These are phyloP conservation scores for Pseudonectria buxi DNA, from an alignment of 2,329 filamentous ascomycete species.

Conservation along the genomic window DNA sequence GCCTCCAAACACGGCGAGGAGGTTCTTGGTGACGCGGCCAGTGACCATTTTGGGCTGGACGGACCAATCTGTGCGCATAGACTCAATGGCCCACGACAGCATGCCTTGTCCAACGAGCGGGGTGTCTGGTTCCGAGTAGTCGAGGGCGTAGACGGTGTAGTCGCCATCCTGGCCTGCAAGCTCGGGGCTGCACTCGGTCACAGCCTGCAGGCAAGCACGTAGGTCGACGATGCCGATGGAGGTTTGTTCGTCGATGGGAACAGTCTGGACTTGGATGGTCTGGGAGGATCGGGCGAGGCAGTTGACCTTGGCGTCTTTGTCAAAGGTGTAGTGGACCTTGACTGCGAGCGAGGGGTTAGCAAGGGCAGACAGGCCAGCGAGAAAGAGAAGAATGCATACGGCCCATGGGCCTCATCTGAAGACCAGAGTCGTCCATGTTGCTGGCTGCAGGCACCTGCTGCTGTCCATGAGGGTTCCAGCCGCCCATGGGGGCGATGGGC, in stretches of 20 bases:
- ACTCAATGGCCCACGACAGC: slow-evolving; percentile 72
- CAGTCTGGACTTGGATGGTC: slow-evolving; percentile 70
- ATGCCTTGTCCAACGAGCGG: slow-evolving; percentile 94
- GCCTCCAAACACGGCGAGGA: slow-evolving; percentile 75
- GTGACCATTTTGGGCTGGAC: slow-evolving; percentile 67
- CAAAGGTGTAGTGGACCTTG: slow-evolving; percentile 95
- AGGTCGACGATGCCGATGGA: slow-evolving; percentile 85
- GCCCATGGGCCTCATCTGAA: slow-evolving; percentile 59
- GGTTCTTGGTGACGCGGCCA: slow-evolving; percentile 81
- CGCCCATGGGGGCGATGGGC: slow-evolving; percentile 25
- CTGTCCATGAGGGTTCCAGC: slow-evolving; percentile 26
- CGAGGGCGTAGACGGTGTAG: slow-evolving; percentile 95
- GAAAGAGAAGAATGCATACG: slow-evolving; percentile 41
- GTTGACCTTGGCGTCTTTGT: slow-evolving; percentile 79
- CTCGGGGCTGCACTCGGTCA: slow-evolving; percentile 75
- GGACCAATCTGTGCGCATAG: slow-evolving; percentile 31
- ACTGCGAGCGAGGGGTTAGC: slow-evolving; percentile 47
- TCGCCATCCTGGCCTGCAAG: slow-evolving; percentile 64
- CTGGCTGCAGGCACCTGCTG: slow-evolving; percentile 21
- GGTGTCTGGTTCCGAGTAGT: slow-evolving; percentile 91
- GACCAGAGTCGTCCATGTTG: slow-evolving; percentile 38
- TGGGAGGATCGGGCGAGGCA: slow-evolving; percentile 84
- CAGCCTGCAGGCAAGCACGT: slow-evolving; percentile 77
- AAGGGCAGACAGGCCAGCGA: slow-evolving; percentile 1
- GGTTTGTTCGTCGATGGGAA: slow-evolving; percentile 70